Base-by-base conservation (phyloP, 2,329 filamentous ascomycete species). In the Dendrostoma leiphaemia region DNA sequence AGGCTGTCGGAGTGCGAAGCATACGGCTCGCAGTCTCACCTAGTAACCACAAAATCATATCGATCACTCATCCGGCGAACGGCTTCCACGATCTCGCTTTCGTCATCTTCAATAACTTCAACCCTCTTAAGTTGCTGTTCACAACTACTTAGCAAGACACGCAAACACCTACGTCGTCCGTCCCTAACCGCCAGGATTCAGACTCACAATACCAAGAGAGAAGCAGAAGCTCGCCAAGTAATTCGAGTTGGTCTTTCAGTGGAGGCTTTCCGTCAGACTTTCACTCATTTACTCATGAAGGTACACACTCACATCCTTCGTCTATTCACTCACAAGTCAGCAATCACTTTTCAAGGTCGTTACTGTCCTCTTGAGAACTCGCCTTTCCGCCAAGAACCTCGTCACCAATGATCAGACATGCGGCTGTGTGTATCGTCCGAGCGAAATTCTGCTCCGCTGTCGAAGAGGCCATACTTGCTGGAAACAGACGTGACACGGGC, bases 331-430 rank as follows among this genome's bases (percentile, higher is more conserved):
- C 19, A 5, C 40, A 21, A 21, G 55, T 57, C 34, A 59, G 51
- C 19, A 43, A 44, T 19, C 9, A n/a, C 17, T 28, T 37, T 31
- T 40, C 2, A 21, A 17, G 17, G 9, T 6, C 15, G 3, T 8
- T 6, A 24, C 17, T 28, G 28, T 7, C 37, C 15, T 17, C 15
- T 17, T 43, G 9, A 13, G 1, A 26, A 65, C 76, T 60, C 69
- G 91, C 92, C 87, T 97, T 97, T 64, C 94, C 93, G 21, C 91
- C 92, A 4, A 97, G 79, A 5, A 97, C 91, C 71, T 97, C 93
- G 73, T 97, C 93, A n/a, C 93, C 93, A 64, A 99, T 97, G 57
- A 99, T 91, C 60, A 97, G 74, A 70, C 91, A 96, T 53, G 89
- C 93, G 10, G 93, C 94, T 44, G 92, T 97, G 67, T 91, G 86